Base-by-base conservation (phyloP, 108 stramenopile species). In the Ochromonas danica region DNA sequence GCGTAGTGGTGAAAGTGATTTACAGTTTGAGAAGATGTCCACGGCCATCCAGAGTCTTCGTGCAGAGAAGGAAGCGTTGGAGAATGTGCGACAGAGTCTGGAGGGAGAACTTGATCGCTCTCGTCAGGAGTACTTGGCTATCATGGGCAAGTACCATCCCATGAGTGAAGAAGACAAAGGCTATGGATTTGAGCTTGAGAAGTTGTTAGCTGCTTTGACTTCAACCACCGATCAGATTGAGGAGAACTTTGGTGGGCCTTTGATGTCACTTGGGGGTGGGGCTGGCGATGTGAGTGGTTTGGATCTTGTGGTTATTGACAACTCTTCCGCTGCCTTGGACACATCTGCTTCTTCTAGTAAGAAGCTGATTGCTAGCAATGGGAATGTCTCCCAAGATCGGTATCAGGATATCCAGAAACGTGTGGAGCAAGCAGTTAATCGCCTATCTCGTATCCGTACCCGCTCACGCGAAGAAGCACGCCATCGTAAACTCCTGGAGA, bases 1-100 rank as follows among this genome's bases (percentile, higher is more conserved):
- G 63, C 63, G 63, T 36, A 33, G 6, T 36, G 25, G 6, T 6
- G 27, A 28, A 28, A 10, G 31, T 25, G 63, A 67, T 3, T 36
- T 67, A 25, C 31, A 22, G 63, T 31, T 67, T 6, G 63, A 67
- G 31, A 36, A 28, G 33, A 67, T 6, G 3, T 31, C 17, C 6
- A 33, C 33, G 3, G 6, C 10, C 30, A 31, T 35, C 17, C 30
- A 33, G 6, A 3, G 63, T 25, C 6, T 67, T 6, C 3, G 25
- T 14, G 63, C 63, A 25, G 63, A 67, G 25, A 28, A 36, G 10
- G 63, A 67, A 14, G 63, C 63, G 3, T 67, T 67, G 31, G 63
- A 67, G 25, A 67, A 36, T 36, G 6, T 67, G 17, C 27, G 35
- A 14, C 33, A 10, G 3, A 31, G 30, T 31, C 6, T 67, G 31